Base-by-base conservation (phyloP, 2,329 filamentous ascomycete species). In the Colletotrichum tofieldiae region DNA sequence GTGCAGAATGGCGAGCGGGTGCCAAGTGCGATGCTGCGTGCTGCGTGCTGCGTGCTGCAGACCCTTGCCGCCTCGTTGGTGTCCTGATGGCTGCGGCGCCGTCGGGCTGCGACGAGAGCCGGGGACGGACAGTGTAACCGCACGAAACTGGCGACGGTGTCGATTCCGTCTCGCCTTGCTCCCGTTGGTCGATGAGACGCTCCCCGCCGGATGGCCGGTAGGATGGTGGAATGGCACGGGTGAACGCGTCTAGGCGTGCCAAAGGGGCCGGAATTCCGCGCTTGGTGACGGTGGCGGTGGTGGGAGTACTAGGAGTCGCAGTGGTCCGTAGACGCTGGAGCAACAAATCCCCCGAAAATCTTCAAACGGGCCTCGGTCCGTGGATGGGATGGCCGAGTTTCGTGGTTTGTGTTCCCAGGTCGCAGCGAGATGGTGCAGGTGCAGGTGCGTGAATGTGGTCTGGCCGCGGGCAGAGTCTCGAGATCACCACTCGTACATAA, bases 51-150 rank as follows among this genome's bases (percentile, higher is more conserved):
- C 32, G 5, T 32, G 12, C 29, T 11, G 51, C 32, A 16, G 20
- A 37, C 52, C 52, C 52, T 37, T 23, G 29, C 37, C 11, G 3
- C 5, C 12, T 23, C 32, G 20, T 55, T 55, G 32, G 12, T 23
- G 18, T 37, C 32, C 20, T 9, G 26, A 9, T 7, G 32, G 32
- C 6, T 37, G 2, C 12, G 52, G 29, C 12, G 29, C 52, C 20
- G 52, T 55, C n/a, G 52, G 52, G 52, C 52, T 37, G 52, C 32
- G 52, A 55, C 11, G 52, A 55, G 32, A 14, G 52, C 32, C 20
- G 18, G 18, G 49, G 49, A 14, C 9, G 11, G 14, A 32, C 2
- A 29, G 23, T 5, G 47, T 23, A 11, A 26, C 29, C 18, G 7
- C 26, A 16, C 14, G 12, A 4, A 54, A 35, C 35, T 11, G 2